Evolutionary conservation across 768 basidiomycete genomes (phyloP).

Genomic region (Trametes maxima): DNA sequence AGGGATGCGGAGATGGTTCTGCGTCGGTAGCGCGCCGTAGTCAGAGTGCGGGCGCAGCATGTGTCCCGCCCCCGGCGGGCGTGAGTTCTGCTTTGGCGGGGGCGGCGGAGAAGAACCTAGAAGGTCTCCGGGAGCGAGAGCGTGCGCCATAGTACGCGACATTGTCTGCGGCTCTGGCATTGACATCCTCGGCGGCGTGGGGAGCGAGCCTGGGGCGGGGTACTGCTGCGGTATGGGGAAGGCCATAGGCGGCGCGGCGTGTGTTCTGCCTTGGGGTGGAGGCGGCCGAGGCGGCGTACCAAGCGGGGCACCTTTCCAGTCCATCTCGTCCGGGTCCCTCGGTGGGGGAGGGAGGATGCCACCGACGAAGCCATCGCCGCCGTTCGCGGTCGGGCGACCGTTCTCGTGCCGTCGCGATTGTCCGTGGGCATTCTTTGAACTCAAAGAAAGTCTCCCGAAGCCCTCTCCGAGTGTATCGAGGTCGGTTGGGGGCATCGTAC

Average conservation of each 20-base stretch:
- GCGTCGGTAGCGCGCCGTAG: slow-evolving; percentile 14
- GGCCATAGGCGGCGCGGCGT: not conserved
- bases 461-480: not conserved
- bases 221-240: slow-evolving; percentile 5
- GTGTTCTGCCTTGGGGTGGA: not conserved
- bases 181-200: slow-evolving; percentile 28
- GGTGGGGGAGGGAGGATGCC: slow-evolving; percentile 41
- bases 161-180: slow-evolving; percentile 39
- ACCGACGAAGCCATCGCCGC: slow-evolving; percentile 46
- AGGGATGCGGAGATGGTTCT: not conserved
- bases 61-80: slow-evolving; percentile 14
- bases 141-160: slow-evolving; percentile 43
- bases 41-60: slow-evolving; percentile 40
- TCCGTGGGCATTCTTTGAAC: not conserved
- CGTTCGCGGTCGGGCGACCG: not conserved
- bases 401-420: slow-evolving; percentile 1
- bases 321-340: not conserved
- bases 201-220: slow-evolving; percentile 22
- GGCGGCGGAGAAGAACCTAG: slow-evolving; percentile 15
- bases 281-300: slow-evolving; percentile 14
- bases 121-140: slow-evolving; percentile 22
- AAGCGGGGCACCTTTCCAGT: not conserved
- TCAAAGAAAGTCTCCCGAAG: slow-evolving; percentile 9
- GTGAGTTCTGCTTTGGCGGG: slow-evolving; percentile 23
- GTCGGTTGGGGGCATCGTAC: slow-evolving; percentile 5